Base-by-base conservation (phyloP, 2,329 filamentous ascomycete species). In the Berkeleyomyces basicola region DNA sequence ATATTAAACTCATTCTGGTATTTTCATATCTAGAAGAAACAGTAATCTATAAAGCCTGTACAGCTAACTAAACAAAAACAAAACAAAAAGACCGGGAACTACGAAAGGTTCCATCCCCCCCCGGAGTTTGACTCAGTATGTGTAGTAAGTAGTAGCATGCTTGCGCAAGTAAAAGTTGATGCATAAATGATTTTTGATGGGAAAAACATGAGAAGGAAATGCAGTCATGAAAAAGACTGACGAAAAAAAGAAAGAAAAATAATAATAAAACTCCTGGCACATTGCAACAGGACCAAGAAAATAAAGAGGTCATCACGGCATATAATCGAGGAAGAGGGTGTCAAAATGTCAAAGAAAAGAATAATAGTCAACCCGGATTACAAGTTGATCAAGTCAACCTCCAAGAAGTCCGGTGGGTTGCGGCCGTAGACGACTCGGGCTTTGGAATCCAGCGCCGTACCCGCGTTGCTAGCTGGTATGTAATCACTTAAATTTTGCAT, bases 381-480 rank as follows among this genome's bases (percentile, higher is more conserved):
- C 65, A 95, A 73, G 70, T 86, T 86, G 73, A 96, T 95, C 68
- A 95, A 75, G 74, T 95, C 90, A 37, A 92, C 78, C 73, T 95
- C 88, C 0, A 87, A 90, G 71, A 95, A 95, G 73, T 96, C 90
- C 0, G 91, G 91, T 14, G 91, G 91, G 65, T 90, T 88, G 66
- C 83, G 83, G 66, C 87, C 86, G 72, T 93, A 96, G 44, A 95
- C 82, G 4, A 95, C 90, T 16, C 87, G 83, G 39, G 83, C 83
- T 72, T 90, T 90, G 63, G 84, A 87, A 75, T 96, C 90, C 68
- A 97, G 76, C 7, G 89, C 88, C 23, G 92, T 90, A 64, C 90
- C 90, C 71, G 95, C 87, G 72, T 96, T 96, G 68, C 88, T 95
- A 70, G 97, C 90, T 88, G 90, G 96, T 61, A 97, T 87, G 66